phyloP scores from a whole-genome alignment of 805 yeast genomes.

The Geotrichum ghanense region DNA sequence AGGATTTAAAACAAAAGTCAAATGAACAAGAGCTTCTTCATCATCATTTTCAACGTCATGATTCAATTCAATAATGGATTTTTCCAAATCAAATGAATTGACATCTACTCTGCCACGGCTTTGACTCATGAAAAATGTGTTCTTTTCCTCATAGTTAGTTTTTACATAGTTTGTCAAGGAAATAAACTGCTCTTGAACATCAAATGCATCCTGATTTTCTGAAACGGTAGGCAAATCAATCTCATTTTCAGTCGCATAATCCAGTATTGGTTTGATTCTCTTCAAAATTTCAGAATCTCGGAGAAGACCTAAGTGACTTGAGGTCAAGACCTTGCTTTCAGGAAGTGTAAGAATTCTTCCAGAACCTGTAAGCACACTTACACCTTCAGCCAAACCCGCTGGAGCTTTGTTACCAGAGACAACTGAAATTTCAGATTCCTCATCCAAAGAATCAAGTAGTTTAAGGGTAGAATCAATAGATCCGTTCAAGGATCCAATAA shows the following conservation, averaged over 20 bases:
- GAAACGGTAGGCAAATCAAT: conserved; percentile 5
- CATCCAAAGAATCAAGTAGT: too few relatives aligned
- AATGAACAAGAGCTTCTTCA: conserved; percentile 34
- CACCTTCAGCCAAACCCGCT: too few relatives aligned
- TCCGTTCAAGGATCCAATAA: too few relatives aligned
- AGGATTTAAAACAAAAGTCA: conserved; percentile 62
- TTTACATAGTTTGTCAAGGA: conserved; percentile 10
- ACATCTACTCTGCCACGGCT: conserved; percentile 17
- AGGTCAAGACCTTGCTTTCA: background rate
- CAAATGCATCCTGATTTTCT: conserved; percentile 6
- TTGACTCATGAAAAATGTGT: conserved; percentile 5
- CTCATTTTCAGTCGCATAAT: conserved; percentile 8
- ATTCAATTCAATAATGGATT: conserved; percentile 35
- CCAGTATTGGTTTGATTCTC: conserved; percentile 10
- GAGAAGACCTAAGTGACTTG: conserved; percentile 12
- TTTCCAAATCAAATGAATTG: conserved; percentile 12
- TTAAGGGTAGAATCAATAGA: too few relatives aligned
- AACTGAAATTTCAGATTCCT: too few relatives aligned
- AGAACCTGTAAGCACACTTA: conserved; percentile 6
- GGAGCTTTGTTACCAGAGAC: too few relatives aligned
- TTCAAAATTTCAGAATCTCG: conserved; percentile 16
- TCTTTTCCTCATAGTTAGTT: conserved; percentile 9
- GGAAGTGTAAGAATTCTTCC: conserved; percentile 9
- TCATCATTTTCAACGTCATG: conserved; percentile 19
- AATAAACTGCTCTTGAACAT: conserved; percentile 9